phyloP scores from a whole-genome alignment of 2,329 filamentous ascomycete species.

The Aspergillus quadricinctus region DNA sequence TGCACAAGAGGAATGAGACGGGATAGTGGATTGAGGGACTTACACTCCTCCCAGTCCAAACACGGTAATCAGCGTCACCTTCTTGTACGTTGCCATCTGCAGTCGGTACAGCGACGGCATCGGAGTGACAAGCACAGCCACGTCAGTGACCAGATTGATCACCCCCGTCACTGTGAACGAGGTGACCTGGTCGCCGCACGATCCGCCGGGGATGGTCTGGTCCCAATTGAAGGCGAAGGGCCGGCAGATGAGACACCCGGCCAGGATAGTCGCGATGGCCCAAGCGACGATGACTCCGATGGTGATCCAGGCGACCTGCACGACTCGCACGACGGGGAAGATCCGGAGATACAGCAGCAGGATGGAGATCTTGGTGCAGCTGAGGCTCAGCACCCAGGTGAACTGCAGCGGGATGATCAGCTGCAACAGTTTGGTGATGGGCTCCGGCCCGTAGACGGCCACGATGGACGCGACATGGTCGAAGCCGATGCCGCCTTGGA shows the following conservation, averaged over 20 bases:
- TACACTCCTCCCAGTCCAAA: constrained; percentile 22
- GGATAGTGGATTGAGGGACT: constrained; percentile 1
- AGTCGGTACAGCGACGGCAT: constrained; percentile 18
- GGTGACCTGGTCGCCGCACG: constrained; percentile 18
- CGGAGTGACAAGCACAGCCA: constrained; percentile 18
- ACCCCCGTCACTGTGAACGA: constrained; percentile 18
- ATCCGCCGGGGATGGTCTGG: constrained; percentile 16
- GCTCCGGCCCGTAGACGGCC: constrained; percentile 10
- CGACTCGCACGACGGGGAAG: constrained; percentile 17
- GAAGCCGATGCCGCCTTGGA: constrained; percentile 20
- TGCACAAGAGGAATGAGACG: background rate
- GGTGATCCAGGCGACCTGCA: constrained; percentile 9
- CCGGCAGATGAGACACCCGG: constrained; percentile 16
- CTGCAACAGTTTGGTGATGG: constrained; percentile 18
- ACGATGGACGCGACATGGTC: constrained; percentile 15
- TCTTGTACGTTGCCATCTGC: constrained; percentile 21
- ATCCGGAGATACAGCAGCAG: constrained; percentile 18
- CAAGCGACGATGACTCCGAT: constrained; percentile 16
- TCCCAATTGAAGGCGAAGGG: constrained; percentile 25
- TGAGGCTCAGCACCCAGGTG: constrained; percentile 22
- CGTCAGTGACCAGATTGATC: constrained; percentile 22
- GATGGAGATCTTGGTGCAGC: constrained; percentile 21
- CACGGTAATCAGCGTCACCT: constrained; percentile 18
- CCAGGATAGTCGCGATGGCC: constrained; percentile 26
- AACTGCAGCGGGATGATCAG: constrained; percentile 21